Base-by-base conservation (phyloP, 495 filamentous ascomycete species). In the Melanomma pulvis-pyrius region DNA sequence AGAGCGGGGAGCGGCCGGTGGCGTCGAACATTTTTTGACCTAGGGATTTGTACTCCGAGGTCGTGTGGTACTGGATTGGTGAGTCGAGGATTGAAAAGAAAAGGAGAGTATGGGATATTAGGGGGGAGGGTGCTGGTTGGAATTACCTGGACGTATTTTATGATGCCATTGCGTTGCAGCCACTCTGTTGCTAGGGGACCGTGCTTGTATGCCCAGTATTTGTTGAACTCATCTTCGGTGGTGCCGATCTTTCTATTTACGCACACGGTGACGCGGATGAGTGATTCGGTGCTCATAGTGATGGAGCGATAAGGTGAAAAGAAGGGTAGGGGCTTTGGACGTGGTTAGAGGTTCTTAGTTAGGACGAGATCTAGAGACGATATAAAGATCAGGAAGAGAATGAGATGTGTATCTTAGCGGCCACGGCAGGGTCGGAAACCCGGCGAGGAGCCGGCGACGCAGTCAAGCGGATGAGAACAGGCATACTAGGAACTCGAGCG, bases 171-270 rank as follows among this genome's bases (percentile, higher is more conserved):
- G n/a, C 64, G 30, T 26, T 54, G 41, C 6, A 67, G 28, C 54
- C 55, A 67, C 11, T 67, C 57, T 25, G 49, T 61, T 6, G 46
- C 55, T 34, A 67, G 58, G 15, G 64, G 64, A 22, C 64, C 64
- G 58, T 67, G 64, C 28, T 60, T 51, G 55, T 67, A 58, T 17
- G 64, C 55, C 64, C 64, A 61, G 50, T 67, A 67, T 36, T 57
- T 44, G 58, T 50, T 51, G 58, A 67, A 67, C 26, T 67, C 64
- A 4, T 67, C 58, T 49, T 67, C 55, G 21, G 50, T 65, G 4
- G 58, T 52, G 28, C 64, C 64, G 30, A 29, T 30, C 46, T 62
- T 67, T 32, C 64, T 48, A 36, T 59, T 22, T 22, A 67, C 55
- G 58, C 28, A 67, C 28, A 59, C 46, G 22, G 47, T 39, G 15